phyloP scores from a whole-genome alignment of 768 basidiomycete species.

The Suillus brevipes region DNA sequence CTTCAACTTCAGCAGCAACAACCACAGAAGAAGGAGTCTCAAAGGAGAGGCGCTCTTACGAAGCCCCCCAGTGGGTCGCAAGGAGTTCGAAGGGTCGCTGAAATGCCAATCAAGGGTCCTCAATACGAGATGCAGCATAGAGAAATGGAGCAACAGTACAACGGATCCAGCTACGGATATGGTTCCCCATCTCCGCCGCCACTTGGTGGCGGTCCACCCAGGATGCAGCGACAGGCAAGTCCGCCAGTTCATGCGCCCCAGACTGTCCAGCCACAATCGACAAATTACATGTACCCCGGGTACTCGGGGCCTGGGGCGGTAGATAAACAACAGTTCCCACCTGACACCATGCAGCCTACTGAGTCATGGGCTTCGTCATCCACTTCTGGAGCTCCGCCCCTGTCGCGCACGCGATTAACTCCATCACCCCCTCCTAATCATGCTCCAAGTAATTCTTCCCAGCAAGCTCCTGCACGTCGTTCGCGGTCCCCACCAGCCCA shows the following conservation, averaged over 20 bases:
- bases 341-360: constrained; percentile 63
- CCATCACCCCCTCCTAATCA: constrained; percentile 35
- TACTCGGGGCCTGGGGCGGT: constrained; percentile 19
- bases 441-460: constrained; percentile 28
- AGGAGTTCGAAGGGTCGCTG: constrained; percentile 64
- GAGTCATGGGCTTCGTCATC: constrained; percentile 34
- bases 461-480: constrained; percentile 35
- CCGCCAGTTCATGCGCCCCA: constrained; percentile 30
- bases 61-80: constrained; percentile 54
- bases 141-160: constrained; percentile 88
- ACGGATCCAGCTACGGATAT: constrained; percentile 35
- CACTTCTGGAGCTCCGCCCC: constrained; percentile 22
- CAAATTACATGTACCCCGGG: constrained; percentile 22
- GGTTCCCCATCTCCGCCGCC: constrained; percentile 26
- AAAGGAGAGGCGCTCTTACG: constrained; percentile 58
- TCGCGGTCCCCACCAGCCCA: constrained; percentile 57
- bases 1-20: constrained; percentile 35
- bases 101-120: constrained; percentile 85
- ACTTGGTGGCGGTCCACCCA: constrained; percentile 20
- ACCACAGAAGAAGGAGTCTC: constrained; percentile 41
- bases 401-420: constrained; percentile 29
- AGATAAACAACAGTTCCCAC: constrained; percentile 49
- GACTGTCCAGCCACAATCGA: constrained; percentile 31
- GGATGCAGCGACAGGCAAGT: constrained; percentile 27
- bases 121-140: constrained; percentile 95